phyloP scores from a whole-genome alignment of 345 rosid species.

The Xanthoceras sorbifolium region DNA sequence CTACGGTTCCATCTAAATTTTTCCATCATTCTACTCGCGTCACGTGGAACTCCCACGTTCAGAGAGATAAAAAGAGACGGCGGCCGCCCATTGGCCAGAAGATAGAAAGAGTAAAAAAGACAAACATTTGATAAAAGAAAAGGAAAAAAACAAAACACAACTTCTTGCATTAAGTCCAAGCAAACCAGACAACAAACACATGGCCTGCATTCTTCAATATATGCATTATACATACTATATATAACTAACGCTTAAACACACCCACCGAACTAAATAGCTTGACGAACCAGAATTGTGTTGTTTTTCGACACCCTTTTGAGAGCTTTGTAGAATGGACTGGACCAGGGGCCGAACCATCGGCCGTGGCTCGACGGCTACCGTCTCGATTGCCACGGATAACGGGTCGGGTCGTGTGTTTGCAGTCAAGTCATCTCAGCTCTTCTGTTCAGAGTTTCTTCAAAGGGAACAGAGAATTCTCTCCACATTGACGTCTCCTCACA shows the following conservation, averaged over 20 bases:
- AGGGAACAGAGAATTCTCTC: conserved; percentile 47
- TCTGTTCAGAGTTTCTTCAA: conserved; percentile 36
- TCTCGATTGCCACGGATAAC: conserved; percentile 36
- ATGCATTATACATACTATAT: neutral
- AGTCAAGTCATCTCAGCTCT: conserved; percentile 52
- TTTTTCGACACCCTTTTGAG: neutral
- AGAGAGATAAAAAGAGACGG: conserved; percentile 22
- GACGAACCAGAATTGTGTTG: neutral
- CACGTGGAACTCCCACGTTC: conserved; percentile 30
- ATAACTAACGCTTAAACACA: neutral
- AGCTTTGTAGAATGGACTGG: conserved; percentile 49
- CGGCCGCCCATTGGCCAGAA: conserved; percentile 48
- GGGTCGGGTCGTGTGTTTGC: conserved; percentile 45
- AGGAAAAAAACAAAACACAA: neutral
- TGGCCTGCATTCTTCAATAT: neutral
- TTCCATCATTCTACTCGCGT: conserved; percentile 20
- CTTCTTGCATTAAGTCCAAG: conserved; percentile 29
- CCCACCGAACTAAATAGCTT: neutral
- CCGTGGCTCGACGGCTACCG: conserved; percentile 59
- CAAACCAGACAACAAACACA: conserved; percentile 9
- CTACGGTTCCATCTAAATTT: conserved; percentile 24
- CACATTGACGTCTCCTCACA: conserved; percentile 47
- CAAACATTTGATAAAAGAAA: conserved; percentile 1
- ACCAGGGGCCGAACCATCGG: conserved; percentile 52
- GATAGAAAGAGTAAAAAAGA: neutral